Base-by-base conservation (phyloP, 441 rosid genomes). In the Arabidopsis hybrid region DNA sequence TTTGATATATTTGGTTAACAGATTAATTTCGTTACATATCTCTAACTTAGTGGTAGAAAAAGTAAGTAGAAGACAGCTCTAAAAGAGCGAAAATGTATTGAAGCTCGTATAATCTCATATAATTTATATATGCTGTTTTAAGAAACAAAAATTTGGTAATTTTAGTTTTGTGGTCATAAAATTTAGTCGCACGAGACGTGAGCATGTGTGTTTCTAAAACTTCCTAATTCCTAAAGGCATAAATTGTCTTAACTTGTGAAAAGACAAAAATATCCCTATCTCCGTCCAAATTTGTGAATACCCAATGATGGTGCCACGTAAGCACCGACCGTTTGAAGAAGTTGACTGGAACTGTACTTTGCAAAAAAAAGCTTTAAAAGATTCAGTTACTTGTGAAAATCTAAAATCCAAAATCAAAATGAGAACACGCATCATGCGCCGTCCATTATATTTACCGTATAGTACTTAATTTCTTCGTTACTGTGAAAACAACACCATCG, bases 251-350 rank as follows among this genome's bases (percentile, higher is more conserved):
- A 18, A 60, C 73, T 10, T 52, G 64, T 1, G 14, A 77, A 77
- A 77, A 56, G 73, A 77, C 76, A 50, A 17, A 35, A 35, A 16
- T 65, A 36, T 8, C 76, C 52, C 32, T 50, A 43, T 51, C 72
- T 71, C 80, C 80, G 76, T 50, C 80, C 80, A 77, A 51, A 18
- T 21, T 1, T 61, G 60, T 14, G 8, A 40, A 65, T n/a, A 59
- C 5, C 31, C 4, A 35, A 11, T 8, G 18, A 43, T 17, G n/a
- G 60, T 39, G 75, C 75, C 71, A 70, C 67, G 71, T 58, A 70
- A 49, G 70, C 73, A 77, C 80, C 80, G 76, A 12, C 80, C 69
- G 72, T 12, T 17, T n/a, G 55, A 61, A 55, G 65, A 69, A 11
- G 40, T 59, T 71, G 80, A 71, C 69, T 60, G 56, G 31, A 60